Base-by-base conservation (phyloP, 148 eudicot species). In the Gaultheria prostrata region DNA sequence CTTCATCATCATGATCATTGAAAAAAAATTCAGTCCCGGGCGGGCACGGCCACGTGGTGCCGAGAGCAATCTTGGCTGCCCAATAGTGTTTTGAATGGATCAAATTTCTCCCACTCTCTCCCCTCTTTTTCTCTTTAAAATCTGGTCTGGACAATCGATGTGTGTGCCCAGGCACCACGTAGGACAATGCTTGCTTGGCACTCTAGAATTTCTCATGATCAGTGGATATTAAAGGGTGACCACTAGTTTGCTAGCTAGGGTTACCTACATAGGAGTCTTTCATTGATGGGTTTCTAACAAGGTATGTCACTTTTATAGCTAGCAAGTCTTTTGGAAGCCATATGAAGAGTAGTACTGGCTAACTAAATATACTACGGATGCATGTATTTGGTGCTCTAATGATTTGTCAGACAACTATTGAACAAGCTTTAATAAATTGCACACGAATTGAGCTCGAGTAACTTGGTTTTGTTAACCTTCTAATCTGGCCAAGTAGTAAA, bases 1-100 rank as follows among this genome's bases (percentile, higher is more conserved):
- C 72, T 67, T 30, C 30, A 76, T 76, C 86, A 88, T 49, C 90
- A 88, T n/a, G 95, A 91, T 80, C 80, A 89, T n/a, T n/a, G n/a
- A n/a, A n/a, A n/a, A n/a, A n/a, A n/a, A n/a, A n/a, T n/a, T n/a
- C n/a, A n/a, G n/a, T n/a, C n/a, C n/a, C n/a, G n/a, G n/a, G n/a
- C n/a, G n/a, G n/a, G n/a, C n/a, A n/a, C n/a, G n/a, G n/a, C n/a
- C n/a, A n/a, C n/a, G n/a, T n/a, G n/a, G n/a, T n/a, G n/a, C n/a
- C n/a, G n/a, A n/a, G n/a, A n/a, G n/a, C n/a, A n/a, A n/a, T n/a
- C n/a, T n/a, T n/a, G n/a, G n/a, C n/a, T n/a, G n/a, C n/a, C n/a
- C n/a, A n/a, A n/a, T n/a, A n/a, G n/a, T n/a, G n/a, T n/a, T n/a
- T n/a, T n/a, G n/a, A n/a, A n/a, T n/a, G n/a, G n/a, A n/a, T n/a